Percentiles rank a stretch among this genome's conserved stretches.
Conservation (phyloP, 176 grass and related monocot genomes). For the barley (Hordeum vulgare) region MorexV3_pseudomolecules_assembly NC_058522.1:541048533-541049032, state of each 20-base stretch:
- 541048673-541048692: constrained; percentile 14
- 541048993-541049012: no score
- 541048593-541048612: neutral
- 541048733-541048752: neutral
- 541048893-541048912: neutral
- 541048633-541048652: neutral
- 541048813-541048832: neutral
- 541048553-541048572: neutral
- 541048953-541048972: no score
- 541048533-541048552: neutral
- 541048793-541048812: neutral
- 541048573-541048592: neutral
- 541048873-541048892: neutral
- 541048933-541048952: neutral
- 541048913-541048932: neutral
- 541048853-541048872: neutral
- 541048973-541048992: no score
- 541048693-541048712: neutral
- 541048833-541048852: neutral
- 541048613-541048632: neutral
- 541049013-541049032: no score
- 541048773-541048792: constrained; percentile 7
- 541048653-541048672: constrained; percentile 2
- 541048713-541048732: neutral
- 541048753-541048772: constrained; percentile 4